Conservation (phyloP, 2,329 filamentous ascomycete species). For the Phyllosticta capitalensis region DNA sequence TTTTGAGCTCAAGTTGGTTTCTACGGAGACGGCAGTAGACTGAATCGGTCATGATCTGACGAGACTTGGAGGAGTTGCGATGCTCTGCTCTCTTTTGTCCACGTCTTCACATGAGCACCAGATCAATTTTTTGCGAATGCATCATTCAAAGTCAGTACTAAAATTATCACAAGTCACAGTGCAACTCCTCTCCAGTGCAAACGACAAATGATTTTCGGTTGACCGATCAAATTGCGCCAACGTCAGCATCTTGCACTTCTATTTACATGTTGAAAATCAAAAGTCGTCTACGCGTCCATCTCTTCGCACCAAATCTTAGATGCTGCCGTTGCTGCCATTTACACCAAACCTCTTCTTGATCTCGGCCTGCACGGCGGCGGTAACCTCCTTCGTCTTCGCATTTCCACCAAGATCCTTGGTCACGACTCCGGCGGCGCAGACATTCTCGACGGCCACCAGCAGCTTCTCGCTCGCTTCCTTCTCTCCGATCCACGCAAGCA, state of each 20-base stretch:
- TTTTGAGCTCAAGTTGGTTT: too few species aligned
- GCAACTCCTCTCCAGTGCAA: too few species aligned
- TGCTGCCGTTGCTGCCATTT: background rate
- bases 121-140: too few species aligned
- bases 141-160: too few species aligned
- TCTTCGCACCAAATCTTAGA: background rate
- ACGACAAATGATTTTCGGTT: too few species aligned
- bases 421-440: conserved; percentile 43
- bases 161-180: too few species aligned
- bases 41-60: too few species aligned
- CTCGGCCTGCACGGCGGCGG: conserved; percentile 33
- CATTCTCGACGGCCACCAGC: conserved; percentile 44
- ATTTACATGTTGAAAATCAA: background rate
- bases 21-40: too few species aligned
- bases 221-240: background rate
- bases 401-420: conserved; percentile 47
- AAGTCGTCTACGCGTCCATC: background rate
- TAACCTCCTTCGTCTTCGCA: conserved; percentile 33
- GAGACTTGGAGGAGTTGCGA: too few species aligned
- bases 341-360: conserved; percentile 17
- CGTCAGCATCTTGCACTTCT: background rate
- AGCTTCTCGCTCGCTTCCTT: conserved; percentile 40
- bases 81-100: too few species aligned
- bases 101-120: too few species aligned
- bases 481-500: conserved; percentile 50